Evolutionary conservation across 495 filamentous ascomycete genomes (phyloP).

Genomic region (Talaromyces trachyspermus): DNA sequence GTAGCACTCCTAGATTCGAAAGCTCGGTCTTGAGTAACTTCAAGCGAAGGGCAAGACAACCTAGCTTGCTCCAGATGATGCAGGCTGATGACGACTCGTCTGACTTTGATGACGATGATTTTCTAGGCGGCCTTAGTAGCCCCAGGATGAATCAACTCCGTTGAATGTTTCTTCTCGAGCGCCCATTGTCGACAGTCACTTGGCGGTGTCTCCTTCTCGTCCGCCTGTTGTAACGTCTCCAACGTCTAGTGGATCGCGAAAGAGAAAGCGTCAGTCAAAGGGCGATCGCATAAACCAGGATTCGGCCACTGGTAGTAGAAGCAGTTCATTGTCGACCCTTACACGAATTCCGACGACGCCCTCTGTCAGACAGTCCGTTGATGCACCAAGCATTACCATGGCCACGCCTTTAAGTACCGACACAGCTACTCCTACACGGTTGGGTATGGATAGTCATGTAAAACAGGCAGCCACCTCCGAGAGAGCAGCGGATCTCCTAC

Average conservation of each 20-base stretch:
- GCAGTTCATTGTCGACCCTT: constrained; percentile 2
- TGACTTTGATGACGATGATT: constrained; percentile 43
- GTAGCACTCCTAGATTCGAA: constrained; percentile 47
- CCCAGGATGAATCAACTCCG: constrained; percentile 61
- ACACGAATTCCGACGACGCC: neutral
- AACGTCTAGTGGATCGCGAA: constrained; percentile 26
- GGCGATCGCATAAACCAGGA: neutral
- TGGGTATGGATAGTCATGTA: constrained; percentile 4
- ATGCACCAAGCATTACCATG: neutral
- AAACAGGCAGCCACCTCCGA: constrained; percentile 2
- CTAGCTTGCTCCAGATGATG: constrained; percentile 60
- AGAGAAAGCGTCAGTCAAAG: constrained; percentile 25
- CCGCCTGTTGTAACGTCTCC: constrained; percentile 15
- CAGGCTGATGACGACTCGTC: constrained; percentile 44
- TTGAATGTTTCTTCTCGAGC: constrained; percentile 37
- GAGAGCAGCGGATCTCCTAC: neutral
- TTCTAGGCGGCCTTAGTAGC: constrained; percentile 52
- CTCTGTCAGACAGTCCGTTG: neutral
- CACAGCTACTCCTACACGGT: neutral
- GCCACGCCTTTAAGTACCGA: constrained; percentile 12
- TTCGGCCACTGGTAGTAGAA: neutral
- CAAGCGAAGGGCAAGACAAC: constrained; percentile 56
- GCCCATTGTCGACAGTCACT: constrained; percentile 14
- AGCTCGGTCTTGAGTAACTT: constrained; percentile 54
- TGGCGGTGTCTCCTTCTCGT: constrained; percentile 15